Evolutionary conservation across 805 yeast species (phyloP).

Genomic region (Candida pini): DNA sequence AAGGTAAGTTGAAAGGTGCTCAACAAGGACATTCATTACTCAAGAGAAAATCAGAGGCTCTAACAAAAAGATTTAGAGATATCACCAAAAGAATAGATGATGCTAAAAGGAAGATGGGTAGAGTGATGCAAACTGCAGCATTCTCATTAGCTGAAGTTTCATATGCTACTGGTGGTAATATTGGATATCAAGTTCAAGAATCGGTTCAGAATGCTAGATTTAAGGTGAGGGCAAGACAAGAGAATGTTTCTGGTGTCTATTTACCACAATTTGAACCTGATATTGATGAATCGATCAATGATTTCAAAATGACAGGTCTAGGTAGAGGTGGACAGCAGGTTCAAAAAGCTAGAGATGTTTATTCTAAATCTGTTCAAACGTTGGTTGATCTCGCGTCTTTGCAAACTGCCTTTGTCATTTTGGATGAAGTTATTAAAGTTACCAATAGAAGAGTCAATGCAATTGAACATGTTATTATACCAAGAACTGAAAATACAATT

Average conservation of each 20-base stretch:
- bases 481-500: constrained; percentile 95
- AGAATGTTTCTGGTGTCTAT: constrained; percentile 93
- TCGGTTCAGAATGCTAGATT: constrained; percentile 87
- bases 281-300: constrained; percentile 80
- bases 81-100: constrained; percentile 92
- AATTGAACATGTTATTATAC: constrained; percentile 95
- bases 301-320: constrained; percentile 91
- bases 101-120: constrained; percentile 94
- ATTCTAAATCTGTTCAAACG: constrained; percentile 95
- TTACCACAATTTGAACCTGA: constrained; percentile 88
- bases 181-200: constrained; percentile 93
- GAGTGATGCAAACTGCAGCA: constrained; percentile 97
- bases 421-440: constrained; percentile 96
- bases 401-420: constrained; percentile 93
- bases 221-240: constrained; percentile 86
- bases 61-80: constrained; percentile 93
- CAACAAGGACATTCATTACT: constrained; percentile 91
- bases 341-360: constrained; percentile 87
- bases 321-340: constrained; percentile 99
- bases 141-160: constrained; percentile 95
- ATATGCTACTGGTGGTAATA: constrained; percentile 95
- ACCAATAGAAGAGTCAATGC: constrained; percentile 98
- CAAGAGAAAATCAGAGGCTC: constrained; percentile 94
- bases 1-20: constrained; percentile 93
- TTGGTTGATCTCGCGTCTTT: constrained; percentile 91